Percentiles rank a stretch among this genome's conserved stretches.
phyloP scores from a whole-genome alignment of 2,329 filamentous ascomycete genomes.

The Parastagonospora avenae region DNA sequence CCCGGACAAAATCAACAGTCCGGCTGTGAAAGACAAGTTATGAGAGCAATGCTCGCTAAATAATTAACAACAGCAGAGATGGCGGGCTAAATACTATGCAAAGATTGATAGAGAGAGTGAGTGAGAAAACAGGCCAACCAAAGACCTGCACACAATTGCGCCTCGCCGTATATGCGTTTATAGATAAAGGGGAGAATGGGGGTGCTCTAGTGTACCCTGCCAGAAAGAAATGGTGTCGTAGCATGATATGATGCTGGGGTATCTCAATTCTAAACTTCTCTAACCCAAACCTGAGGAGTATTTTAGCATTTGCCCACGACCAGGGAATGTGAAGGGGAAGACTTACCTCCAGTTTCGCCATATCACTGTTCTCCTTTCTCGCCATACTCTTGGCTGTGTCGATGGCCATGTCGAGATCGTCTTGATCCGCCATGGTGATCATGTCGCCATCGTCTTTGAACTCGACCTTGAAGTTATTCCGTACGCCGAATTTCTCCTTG shows the following conservation, averaged over 20 bases:
- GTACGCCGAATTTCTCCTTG: conserved; percentile 82
- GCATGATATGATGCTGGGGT: conserved; percentile 40
- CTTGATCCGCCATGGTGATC: conserved; percentile 96
- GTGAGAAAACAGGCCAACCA: too few species aligned
- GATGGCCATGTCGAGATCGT: conserved; percentile 90
- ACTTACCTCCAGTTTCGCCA: conserved; percentile 94
- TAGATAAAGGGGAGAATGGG: neutral
- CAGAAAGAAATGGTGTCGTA: conserved; percentile 19
- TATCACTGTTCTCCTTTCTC: conserved; percentile 74
- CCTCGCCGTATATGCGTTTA: conserved; percentile 3
- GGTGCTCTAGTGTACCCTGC: conserved; percentile 1
- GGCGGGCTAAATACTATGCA: conserved; percentile 13
- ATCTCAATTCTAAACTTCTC: conserved; percentile 51
- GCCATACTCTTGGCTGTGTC: conserved; percentile 70
- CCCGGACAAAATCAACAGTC: conserved; percentile 42
- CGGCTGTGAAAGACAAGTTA: conserved; percentile 39
- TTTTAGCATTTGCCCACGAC: conserved; percentile 18
- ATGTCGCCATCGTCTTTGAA: conserved; percentile 89
- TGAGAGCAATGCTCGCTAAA: conserved; percentile 35
- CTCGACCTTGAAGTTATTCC: conserved; percentile 84
- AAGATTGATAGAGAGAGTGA: conserved; percentile 8
- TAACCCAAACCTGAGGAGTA: conserved; percentile 56
- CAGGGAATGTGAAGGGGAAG: neutral
- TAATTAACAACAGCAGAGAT: conserved; percentile 29
- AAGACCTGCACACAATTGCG: neutral